Evolutionary conservation across 1,139 yeast species (phyloP).

Genomic region (Meyerozyma carpophila): DNA sequence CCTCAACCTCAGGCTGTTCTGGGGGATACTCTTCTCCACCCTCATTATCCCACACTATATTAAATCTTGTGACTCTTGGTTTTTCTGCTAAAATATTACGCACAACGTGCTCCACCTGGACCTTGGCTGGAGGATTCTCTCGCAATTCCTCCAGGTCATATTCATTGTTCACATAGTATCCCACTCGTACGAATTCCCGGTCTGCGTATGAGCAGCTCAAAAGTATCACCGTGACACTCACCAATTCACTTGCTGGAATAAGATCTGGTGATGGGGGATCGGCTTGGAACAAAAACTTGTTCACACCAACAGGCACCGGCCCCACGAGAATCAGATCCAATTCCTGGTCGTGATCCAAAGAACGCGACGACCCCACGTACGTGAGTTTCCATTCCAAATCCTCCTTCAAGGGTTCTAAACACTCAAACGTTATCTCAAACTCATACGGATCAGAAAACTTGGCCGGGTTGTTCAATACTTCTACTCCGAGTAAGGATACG

Average conservation of each 20-base stretch:
- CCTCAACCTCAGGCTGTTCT: slow-evolving; percentile 40
- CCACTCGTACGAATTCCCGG: slow-evolving; percentile 92
- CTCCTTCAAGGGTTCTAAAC: slow-evolving; percentile 86
- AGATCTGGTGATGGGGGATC: slow-evolving; percentile 96
- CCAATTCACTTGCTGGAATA: slow-evolving; percentile 93
- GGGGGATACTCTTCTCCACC: slow-evolving; percentile 73
- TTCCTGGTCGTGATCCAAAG: slow-evolving; percentile 94
- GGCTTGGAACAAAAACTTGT: slow-evolving; percentile 87
- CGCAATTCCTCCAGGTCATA: slow-evolving; percentile 89
- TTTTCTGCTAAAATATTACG: slow-evolving; percentile 94
- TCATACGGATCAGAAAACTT: slow-evolving; percentile 90
- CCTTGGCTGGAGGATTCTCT: slow-evolving; percentile 91
- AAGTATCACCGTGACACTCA: slow-evolving; percentile 88
- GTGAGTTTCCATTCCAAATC: slow-evolving; percentile 97
- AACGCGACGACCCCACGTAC: slow-evolving; percentile 91
- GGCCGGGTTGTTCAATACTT: slow-evolving; percentile 93
- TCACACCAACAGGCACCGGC: slow-evolving; percentile 96
- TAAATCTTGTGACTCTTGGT: slow-evolving; percentile 94
- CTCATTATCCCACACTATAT: slow-evolving; percentile 87
- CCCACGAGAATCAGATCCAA: slow-evolving; percentile 93
- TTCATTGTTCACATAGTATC: slow-evolving; percentile 95
- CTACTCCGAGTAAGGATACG: slow-evolving; percentile 86
- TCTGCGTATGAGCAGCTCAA: slow-evolving; percentile 91
- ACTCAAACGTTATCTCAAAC: slow-evolving; percentile 95
- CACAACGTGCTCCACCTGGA: slow-evolving; percentile 90